Conservation (phyloP, 2,329 filamentous ascomycete genomes). For the Uncinocarpus reesii region DNA sequence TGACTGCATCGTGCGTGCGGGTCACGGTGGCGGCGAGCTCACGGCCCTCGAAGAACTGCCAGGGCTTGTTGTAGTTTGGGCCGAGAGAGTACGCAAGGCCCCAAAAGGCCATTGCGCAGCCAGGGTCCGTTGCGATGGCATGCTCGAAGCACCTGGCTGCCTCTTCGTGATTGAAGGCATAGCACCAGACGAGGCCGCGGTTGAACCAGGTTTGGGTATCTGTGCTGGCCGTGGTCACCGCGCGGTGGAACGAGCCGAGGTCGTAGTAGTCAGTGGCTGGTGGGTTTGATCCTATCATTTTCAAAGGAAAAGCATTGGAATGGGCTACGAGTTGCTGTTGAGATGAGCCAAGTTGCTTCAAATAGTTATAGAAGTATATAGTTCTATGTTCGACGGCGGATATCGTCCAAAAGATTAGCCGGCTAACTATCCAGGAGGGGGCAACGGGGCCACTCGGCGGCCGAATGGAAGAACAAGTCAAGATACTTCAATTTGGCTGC, state of each 20-base stretch:
- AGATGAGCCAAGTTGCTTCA: too few relatives aligned
- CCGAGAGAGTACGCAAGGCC: slow-evolving; percentile 52
- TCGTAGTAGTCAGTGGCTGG: slow-evolving; percentile 37
- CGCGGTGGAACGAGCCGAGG: slow-evolving; percentile 50
- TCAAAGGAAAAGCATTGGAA: too few relatives aligned
- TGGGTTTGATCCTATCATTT: too few relatives aligned
- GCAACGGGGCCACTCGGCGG: too few relatives aligned
- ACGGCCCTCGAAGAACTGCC: slow-evolving; percentile 54
- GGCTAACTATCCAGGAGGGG: too few relatives aligned
- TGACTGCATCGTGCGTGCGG: slow-evolving; percentile 39
- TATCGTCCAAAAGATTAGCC: too few relatives aligned
- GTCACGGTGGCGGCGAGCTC: slow-evolving; percentile 46
- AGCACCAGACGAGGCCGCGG: slow-evolving; percentile 62
- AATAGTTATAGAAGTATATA: too few relatives aligned
- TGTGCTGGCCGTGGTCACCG: slow-evolving; percentile 43
- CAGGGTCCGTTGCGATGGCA: slow-evolving; percentile 30
- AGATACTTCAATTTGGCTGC: too few relatives aligned
- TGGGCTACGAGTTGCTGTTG: too few relatives aligned
- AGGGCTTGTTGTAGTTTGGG: slow-evolving; percentile 66
- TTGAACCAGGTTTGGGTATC: slow-evolving; percentile 58
- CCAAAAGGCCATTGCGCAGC: slow-evolving; percentile 39
- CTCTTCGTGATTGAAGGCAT: slow-evolving; percentile 68
- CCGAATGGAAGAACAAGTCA: too few relatives aligned
- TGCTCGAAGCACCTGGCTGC: slow-evolving; percentile 42
- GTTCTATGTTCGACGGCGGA: too few relatives aligned